A percentile compares a stretch with the other conserved stretches of the same genome.
Evolutionary conservation across 768 basidiomycete species (phyloP).

Genomic region (Auriscalpium orientale): DNA sequence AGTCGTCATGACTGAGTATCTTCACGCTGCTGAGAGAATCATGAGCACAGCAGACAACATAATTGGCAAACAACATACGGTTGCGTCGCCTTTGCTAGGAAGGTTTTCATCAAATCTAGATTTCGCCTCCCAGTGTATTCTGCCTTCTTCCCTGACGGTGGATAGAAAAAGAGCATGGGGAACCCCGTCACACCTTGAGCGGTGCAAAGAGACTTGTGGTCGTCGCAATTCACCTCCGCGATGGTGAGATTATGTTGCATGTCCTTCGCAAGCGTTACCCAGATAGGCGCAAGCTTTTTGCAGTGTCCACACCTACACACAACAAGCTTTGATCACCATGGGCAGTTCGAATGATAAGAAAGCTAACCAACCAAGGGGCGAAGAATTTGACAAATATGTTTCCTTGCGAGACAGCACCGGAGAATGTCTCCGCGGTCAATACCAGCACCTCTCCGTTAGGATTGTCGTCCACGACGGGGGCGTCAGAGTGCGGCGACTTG

Average conservation of each 20-base stretch:
- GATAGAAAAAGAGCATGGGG: conserved; percentile 73
- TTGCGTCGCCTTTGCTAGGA: conserved; percentile 66
- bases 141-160: conserved; percentile 38
- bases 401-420: conserved; percentile 34
- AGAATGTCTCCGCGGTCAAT: conserved; percentile 42
- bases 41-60: not conserved
- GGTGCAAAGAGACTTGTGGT: conserved; percentile 57
- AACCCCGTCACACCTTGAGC: conserved; percentile 67
- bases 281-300: conserved; percentile 84
- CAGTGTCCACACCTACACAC: conserved; percentile 80
- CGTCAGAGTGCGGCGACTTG: conserved; percentile 17
- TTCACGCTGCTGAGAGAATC: conserved; percentile 24
- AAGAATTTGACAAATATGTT: conserved; percentile 73
- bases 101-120: conserved; percentile 62
- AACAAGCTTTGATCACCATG: not conserved
- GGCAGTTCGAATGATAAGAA: not conserved
- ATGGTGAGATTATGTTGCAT: conserved; percentile 70
- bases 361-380: conserved; percentile 66
- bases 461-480: conserved; percentile 22
- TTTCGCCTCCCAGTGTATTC: conserved; percentile 75
- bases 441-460: conserved; percentile 31
- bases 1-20: conserved; percentile 32
- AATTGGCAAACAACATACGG: conserved; percentile 41
- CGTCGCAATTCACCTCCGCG: conserved; percentile 88
- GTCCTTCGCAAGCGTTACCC: conserved; percentile 63